A percentile compares a stretch with the other conserved stretches of the same genome.
Conservation (phyloP, 345 rosid genomes). For the Conringia planisiliqua region DNA sequence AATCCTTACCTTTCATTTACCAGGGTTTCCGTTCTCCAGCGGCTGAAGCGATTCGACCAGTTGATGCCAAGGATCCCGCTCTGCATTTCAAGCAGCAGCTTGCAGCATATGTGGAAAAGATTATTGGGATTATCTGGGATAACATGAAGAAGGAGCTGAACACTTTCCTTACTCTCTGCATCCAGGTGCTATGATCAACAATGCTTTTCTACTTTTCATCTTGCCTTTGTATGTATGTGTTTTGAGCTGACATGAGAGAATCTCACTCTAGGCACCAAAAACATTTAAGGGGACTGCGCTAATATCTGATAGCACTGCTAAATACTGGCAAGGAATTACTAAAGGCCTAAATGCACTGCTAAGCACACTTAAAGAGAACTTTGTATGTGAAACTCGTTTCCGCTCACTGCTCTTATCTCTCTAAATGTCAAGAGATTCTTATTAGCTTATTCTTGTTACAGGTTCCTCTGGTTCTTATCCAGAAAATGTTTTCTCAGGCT, state of each 20-base stretch:
- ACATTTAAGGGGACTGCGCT: slow-evolving; percentile 62
- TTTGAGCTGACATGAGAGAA: not conserved
- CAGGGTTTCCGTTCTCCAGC: slow-evolving; percentile 95
- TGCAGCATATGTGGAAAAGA: slow-evolving; percentile 92
- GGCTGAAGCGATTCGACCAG: slow-evolving; percentile 70
- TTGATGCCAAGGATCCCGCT: slow-evolving; percentile 95
- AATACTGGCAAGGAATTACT: slow-evolving; percentile 89
- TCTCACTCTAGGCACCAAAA: slow-evolving; percentile 70
- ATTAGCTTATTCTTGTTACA: slow-evolving; percentile 37
- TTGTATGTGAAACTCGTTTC: slow-evolving; percentile 50
- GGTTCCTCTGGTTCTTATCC: slow-evolving; percentile 87
- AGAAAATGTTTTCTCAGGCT: slow-evolving; percentile 85
- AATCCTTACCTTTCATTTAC: slow-evolving; percentile 12
- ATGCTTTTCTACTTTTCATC: slow-evolving; percentile 8
- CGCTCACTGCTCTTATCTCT: slow-evolving; percentile 9
- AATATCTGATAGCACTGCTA: slow-evolving; percentile 54
- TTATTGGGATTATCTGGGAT: slow-evolving; percentile 92
- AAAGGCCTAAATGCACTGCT: slow-evolving; percentile 74
- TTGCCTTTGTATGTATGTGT: not conserved
- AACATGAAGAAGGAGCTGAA: slow-evolving; percentile 84
- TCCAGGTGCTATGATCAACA: slow-evolving; percentile 56
- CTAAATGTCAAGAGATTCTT: slow-evolving; percentile 20
- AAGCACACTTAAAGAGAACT: slow-evolving; percentile 72
- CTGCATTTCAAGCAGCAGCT: slow-evolving; percentile 94
- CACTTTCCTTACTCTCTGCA: slow-evolving; percentile 71